These are phyloP conservation scores for Phytophthora podocarpi DNA, from an alignment of 352 stramenopile species.

Conservation along the genomic window DNA sequence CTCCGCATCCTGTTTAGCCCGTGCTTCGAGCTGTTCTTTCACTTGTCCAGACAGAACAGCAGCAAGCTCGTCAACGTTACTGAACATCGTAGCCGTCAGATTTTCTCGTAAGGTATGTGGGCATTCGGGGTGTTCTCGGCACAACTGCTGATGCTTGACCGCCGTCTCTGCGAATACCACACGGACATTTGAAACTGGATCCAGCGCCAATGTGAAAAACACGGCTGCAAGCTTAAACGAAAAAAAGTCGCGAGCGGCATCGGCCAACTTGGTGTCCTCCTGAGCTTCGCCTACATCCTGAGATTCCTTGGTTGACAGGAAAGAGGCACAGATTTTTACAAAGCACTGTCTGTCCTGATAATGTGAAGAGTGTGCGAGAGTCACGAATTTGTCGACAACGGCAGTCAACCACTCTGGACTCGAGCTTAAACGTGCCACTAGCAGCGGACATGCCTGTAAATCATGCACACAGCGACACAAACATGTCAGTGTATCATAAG, in stretches of 20 bases:
- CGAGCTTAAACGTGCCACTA: slow-evolving; percentile 51
- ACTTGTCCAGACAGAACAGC: slow-evolving; percentile 28
- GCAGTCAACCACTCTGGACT: slow-evolving; percentile 56
- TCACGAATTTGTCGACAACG: slow-evolving; percentile 55
- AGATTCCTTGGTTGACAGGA: slow-evolving; percentile 33
- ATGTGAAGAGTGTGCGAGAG: slow-evolving; percentile 54
- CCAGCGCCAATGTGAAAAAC: slow-evolving; percentile 66
- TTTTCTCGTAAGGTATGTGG: slow-evolving; percentile 31
- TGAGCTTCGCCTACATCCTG: slow-evolving; percentile 1
- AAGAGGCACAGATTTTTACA: slow-evolving; percentile 64
- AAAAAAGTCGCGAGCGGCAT: slow-evolving; percentile 48
- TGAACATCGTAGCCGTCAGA: slow-evolving; percentile 28
- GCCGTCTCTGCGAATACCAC: slow-evolving; percentile 60
- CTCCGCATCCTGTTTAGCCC: slow-evolving; percentile 14
- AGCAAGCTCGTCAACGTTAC: slow-evolving; percentile 36
- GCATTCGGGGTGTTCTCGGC: slow-evolving; percentile 34
- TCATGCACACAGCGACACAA: slow-evolving; percentile 5
- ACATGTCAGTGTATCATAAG: slow-evolving; percentile 3
- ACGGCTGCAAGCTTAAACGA: slow-evolving; percentile 41
- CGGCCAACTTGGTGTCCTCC: slow-evolving; percentile 10
- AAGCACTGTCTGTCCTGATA: slow-evolving; percentile 78
- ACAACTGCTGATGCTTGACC: slow-evolving; percentile 50
- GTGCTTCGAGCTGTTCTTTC: slow-evolving; percentile 16
- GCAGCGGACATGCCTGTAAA: slow-evolving; percentile 63
- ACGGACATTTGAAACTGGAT: slow-evolving; percentile 79